phyloP scores from a whole-genome alignment of 306 rosid species.

The barrel medic (Medicago truncatula) region DNA sequence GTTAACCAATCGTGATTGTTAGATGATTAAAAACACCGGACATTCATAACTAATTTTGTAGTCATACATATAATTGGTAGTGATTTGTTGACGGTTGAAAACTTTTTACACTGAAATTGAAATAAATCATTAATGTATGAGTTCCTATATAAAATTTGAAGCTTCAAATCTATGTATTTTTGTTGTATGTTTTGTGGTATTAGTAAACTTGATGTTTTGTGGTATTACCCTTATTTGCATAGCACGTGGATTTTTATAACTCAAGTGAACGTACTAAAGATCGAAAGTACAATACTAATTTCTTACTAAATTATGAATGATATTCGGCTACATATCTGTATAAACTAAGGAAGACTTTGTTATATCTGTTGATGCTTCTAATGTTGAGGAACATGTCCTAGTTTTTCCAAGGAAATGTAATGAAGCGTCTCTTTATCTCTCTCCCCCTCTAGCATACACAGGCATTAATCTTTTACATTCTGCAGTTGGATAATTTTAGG shows the following conservation, averaged over 20 bases:
- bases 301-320: constrained; percentile 28
- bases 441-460: too few relatives aligned
- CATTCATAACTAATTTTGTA: too few relatives aligned
- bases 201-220: background rate
- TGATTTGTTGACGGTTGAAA: too few relatives aligned
- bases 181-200: background rate
- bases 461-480: too few relatives aligned
- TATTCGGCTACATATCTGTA: background rate
- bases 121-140: background rate
- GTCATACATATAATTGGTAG: too few relatives aligned
- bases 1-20: too few relatives aligned
- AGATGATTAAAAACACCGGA: too few relatives aligned
- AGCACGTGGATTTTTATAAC: background rate
- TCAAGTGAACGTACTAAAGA: constrained; percentile 9
- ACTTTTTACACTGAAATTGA: background rate
- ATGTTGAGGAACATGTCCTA: constrained; percentile 14
- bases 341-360: background rate
- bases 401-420: too few relatives aligned
- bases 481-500: too few relatives aligned
- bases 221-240: background rate
- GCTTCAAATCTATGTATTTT: background rate
- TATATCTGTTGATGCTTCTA: constrained; percentile 15
- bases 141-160: background rate
- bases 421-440: too few relatives aligned
- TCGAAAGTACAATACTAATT: background rate